Percentiles rank a stretch among this genome's conserved stretches.
These are phyloP conservation scores for Zygosaccharomyces sapae DNA, from an alignment of 1,139 yeast species.

Conservation along the genomic window DNA sequence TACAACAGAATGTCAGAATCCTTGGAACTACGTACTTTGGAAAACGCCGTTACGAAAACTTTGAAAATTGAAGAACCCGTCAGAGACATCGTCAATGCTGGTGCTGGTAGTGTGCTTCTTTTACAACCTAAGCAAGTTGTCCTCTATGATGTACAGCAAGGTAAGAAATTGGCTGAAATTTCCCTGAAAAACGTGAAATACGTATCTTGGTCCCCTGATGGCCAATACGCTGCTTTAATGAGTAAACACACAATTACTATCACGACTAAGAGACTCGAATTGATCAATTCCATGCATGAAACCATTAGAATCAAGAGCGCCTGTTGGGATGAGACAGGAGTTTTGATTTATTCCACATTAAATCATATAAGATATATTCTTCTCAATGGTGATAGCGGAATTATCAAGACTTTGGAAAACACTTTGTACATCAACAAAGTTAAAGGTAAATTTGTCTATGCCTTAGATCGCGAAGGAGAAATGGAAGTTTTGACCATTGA, in stretches of 20 bases:
- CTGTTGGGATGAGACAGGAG: constrained; percentile 95
- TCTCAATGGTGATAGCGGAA: constrained; percentile 91
- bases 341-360: constrained; percentile 85
- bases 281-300: constrained; percentile 85
- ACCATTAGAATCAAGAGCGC: constrained; percentile 96
- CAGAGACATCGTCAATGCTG: constrained; percentile 69
- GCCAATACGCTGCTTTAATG: constrained; percentile 80
- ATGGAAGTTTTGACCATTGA: constrained; percentile 78
- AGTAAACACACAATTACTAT: constrained; percentile 91
- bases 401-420: constrained; percentile 84
- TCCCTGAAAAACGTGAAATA: constrained; percentile 79
- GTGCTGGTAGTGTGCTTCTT: constrained; percentile 78
- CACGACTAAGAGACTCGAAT: constrained; percentile 72
- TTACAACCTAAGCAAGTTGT: constrained; percentile 70
- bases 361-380: constrained; percentile 93
- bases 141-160: constrained; percentile 89
- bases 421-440: constrained; percentile 83
- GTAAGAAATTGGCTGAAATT: constrained; percentile 67
- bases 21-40: constrained; percentile 78
- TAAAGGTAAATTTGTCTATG: constrained; percentile 64
- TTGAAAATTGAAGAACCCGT: constrained; percentile 71
- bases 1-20: constrained; percentile 60
- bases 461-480: constrained; percentile 80
- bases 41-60: constrained; percentile 74
- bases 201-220: constrained; percentile 84